These are phyloP conservation scores for Fusarium bulbicola DNA, from an alignment of 2,329 filamentous ascomycete species.

Conservation along the genomic window DNA sequence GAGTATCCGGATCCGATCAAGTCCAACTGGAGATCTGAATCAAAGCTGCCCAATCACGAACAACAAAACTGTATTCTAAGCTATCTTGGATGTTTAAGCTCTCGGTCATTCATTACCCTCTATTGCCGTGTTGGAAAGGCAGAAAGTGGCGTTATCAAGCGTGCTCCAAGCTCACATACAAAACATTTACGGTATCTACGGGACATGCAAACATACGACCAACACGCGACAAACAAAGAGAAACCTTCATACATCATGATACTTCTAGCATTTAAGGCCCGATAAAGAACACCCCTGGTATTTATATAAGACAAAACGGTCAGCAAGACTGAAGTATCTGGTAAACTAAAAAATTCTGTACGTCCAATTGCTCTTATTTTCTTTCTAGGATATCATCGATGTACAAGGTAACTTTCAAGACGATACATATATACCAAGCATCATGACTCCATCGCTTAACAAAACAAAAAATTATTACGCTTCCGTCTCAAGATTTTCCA, in stretches of 20 bases:
- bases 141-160: neutral
- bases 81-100: neutral
- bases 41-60: neutral
- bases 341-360: neutral
- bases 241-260: conserved; percentile 9
- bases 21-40: neutral
- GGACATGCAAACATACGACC: conserved; percentile 29
- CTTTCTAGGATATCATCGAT: conserved; percentile 18
- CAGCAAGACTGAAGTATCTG: neutral
- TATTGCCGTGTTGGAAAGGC: neutral
- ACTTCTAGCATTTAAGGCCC: conserved; percentile 1
- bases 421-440: conserved; percentile 9
- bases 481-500: conserved; percentile 60
- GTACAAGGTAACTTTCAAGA: neutral
- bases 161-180: neutral
- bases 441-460: conserved; percentile 19
- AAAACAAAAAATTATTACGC: conserved; percentile 9
- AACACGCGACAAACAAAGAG: conserved; percentile 33
- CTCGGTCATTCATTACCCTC: neutral
- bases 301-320: neutral
- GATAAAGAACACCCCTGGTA: neutral
- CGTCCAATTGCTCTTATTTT: conserved; percentile 7
- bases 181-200: neutral
- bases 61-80: neutral
- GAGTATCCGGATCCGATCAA: neutral